These are phyloP conservation scores for Plasmodium adleri DNA, from an alignment of 169 alveolate species.

Conservation along the genomic window DNA sequence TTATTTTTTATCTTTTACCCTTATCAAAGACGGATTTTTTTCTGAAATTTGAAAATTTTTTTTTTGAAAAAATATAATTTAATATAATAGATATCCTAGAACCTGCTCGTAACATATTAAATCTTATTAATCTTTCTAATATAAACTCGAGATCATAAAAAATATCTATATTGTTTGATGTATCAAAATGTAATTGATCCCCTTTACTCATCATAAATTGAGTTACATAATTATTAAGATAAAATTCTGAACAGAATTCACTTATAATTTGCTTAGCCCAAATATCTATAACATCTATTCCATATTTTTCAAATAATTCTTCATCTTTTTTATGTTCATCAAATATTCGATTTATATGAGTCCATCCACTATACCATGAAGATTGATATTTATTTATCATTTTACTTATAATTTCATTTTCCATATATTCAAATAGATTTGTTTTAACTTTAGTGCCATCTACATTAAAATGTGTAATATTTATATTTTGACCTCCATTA, in stretches of 20 bases:
- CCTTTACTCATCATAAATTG: slow-evolving; percentile 22
- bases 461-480: slow-evolving; percentile 44
- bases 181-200: slow-evolving; percentile 45
- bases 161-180: slow-evolving; percentile 74
- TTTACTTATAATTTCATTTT: slow-evolving; percentile 34
- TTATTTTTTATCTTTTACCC: slow-evolving; percentile 11
- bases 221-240: slow-evolving; percentile 74
- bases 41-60: slow-evolving; percentile 60
- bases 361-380: slow-evolving; percentile 93
- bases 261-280: slow-evolving; percentile 87
- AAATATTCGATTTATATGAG: slow-evolving; percentile 87
- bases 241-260: slow-evolving; percentile 79
- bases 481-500: slow-evolving; percentile 69
- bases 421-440: slow-evolving; percentile 29
- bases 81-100: slow-evolving; percentile 87
- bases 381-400: slow-evolving; percentile 65
- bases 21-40: slow-evolving; percentile 55
- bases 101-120: slow-evolving; percentile 88
- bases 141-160: slow-evolving; percentile 77
- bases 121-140: slow-evolving; percentile 77
- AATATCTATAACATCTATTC: slow-evolving; percentile 79
- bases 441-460: slow-evolving; percentile 4
- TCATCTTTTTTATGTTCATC: slow-evolving; percentile 85
- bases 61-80: slow-evolving; percentile 84
- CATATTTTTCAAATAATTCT: slow-evolving; percentile 81